phyloP scores from a whole-genome alignment of 169 alveolate genomes.

The Eimeria acervulina region DNA sequence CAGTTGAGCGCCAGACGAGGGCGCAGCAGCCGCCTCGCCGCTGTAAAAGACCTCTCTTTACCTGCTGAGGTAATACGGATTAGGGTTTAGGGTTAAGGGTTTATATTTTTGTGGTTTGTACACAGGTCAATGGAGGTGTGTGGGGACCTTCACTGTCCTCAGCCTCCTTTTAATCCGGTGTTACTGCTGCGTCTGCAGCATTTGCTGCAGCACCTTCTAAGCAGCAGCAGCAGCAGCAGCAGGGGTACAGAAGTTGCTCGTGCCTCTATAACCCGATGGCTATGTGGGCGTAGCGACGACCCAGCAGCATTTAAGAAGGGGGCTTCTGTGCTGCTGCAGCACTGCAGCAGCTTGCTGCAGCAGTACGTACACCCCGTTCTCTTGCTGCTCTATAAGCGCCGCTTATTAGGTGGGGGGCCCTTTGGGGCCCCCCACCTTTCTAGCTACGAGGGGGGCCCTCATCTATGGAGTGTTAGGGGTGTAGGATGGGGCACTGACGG shows the following conservation, averaged over 20 bases:
- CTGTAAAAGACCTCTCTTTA: too few species aligned
- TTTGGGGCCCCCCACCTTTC: not conserved
- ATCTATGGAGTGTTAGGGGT: not conserved
- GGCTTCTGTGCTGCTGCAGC: conserved; percentile 29
- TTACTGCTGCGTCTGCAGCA: conserved; percentile 1
- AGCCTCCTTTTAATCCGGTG: conserved; percentile 74
- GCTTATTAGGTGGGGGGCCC: conserved; percentile 35
- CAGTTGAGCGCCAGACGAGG: not conserved
- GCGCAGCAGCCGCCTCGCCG: too few species aligned
- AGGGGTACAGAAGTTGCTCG: not conserved
- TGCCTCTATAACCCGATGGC: not conserved
- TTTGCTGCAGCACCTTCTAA: conserved; percentile 37
- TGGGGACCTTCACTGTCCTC: conserved; percentile 72
- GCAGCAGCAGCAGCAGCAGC: conserved; percentile 48
- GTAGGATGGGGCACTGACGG: not conserved
- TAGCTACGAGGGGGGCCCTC: conserved; percentile 7
- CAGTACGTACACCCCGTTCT: conserved; percentile 61
- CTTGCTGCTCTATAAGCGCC: conserved; percentile 26
- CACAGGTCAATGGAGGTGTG: conserved; percentile 75
- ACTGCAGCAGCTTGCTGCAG: too few species aligned
- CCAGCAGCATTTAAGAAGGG: not conserved
- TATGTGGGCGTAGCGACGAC: conserved; percentile 37
- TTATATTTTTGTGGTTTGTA: not conserved
- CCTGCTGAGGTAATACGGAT: not conserved
- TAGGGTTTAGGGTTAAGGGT: not conserved